A percentile compares a stretch with the other conserved stretches of the same genome.
These are phyloP conservation scores for Raphanus sativus DNA, from an alignment of 345 rosid genomes.

Conservation along the genomic window DNA sequence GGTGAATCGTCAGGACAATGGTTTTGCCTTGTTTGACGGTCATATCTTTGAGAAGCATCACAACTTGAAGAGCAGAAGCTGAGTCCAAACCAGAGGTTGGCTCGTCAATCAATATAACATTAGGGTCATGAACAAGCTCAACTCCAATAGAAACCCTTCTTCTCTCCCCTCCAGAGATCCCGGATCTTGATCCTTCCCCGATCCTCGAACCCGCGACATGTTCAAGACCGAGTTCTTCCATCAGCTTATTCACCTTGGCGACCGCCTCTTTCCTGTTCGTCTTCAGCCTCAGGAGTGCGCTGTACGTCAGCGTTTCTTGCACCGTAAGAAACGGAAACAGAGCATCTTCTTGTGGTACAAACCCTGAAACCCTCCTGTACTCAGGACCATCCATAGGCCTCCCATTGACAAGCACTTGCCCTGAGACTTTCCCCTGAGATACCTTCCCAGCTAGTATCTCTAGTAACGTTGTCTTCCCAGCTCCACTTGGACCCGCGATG, in stretches of 20 bases:
- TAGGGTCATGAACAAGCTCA: slow-evolving; percentile 87
- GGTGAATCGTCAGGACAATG: slow-evolving; percentile 80
- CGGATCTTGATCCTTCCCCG: slow-evolving; percentile 59
- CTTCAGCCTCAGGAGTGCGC: slow-evolving; percentile 74
- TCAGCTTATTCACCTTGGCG: slow-evolving; percentile 53
- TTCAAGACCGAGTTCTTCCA: slow-evolving; percentile 73
- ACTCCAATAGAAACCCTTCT: slow-evolving; percentile 88
- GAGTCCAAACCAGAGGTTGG: slow-evolving; percentile 98
- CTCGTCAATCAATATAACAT: slow-evolving; percentile 80
- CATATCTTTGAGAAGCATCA: slow-evolving; percentile 66
- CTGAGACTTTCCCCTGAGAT: slow-evolving; percentile 43
- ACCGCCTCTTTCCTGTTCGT: slow-evolving; percentile 49
- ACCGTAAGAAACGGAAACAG: slow-evolving; percentile 84
- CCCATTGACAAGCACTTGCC: slow-evolving; percentile 66
- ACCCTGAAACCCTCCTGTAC: slow-evolving; percentile 71
- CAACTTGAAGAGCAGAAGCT: slow-evolving; percentile 74
- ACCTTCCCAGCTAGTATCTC: slow-evolving; percentile 82
- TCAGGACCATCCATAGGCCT: slow-evolving; percentile 51
- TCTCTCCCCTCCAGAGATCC: slow-evolving; percentile 90
- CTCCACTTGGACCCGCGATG: slow-evolving; percentile 91
- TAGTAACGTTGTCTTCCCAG: slow-evolving; percentile 84
- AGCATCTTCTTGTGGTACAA: slow-evolving; percentile 84
- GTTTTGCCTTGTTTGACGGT: slow-evolving; percentile 72
- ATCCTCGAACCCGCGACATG: slow-evolving; percentile 61
- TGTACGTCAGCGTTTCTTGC: slow-evolving; percentile 77